Conservation (phyloP, 2,329 filamentous ascomycete genomes). For the Rosellinia necatrix region DNA sequence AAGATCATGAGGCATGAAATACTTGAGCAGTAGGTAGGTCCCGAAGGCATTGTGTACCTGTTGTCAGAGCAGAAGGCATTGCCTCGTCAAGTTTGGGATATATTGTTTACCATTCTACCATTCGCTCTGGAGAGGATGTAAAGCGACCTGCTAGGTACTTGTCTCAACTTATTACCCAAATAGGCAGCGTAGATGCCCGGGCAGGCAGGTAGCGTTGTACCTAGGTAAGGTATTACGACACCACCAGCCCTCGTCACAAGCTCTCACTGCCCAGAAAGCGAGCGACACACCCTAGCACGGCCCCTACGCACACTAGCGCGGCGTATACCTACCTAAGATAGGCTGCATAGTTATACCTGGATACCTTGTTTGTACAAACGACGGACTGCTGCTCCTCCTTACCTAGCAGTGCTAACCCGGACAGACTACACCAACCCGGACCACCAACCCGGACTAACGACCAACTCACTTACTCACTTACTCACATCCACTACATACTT, state of each 20-base stretch:
- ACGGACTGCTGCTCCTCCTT: background rate
- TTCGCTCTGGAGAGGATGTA: too few relatives aligned
- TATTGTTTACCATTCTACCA: too few relatives aligned
- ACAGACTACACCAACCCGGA: background rate
- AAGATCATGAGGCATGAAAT: too few relatives aligned
- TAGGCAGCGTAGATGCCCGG: too few relatives aligned
- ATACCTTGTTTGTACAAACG: too few relatives aligned
- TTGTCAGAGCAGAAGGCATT: too few relatives aligned
- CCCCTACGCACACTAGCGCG: constrained; percentile 24
- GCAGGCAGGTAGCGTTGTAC: background rate
- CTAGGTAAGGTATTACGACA: constrained; percentile 4
- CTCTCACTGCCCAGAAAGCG: constrained; percentile 40
- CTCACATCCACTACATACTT: too few relatives aligned
- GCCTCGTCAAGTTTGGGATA: too few relatives aligned
- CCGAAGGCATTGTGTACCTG: too few relatives aligned
- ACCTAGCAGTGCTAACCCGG: background rate
- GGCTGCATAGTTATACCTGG: constrained; percentile 14
- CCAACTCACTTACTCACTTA: background rate
- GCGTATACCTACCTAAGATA: too few relatives aligned
- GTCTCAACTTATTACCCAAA: background rate
- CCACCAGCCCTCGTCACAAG: constrained; percentile 30
- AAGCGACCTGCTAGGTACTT: too few relatives aligned
- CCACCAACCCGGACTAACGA: background rate
- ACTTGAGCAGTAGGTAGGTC: too few relatives aligned
- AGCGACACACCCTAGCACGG: constrained; percentile 21